Evolutionary conservation across 169 alveolate genomes (phyloP), one percentile per base, ranked within the genome.

Genomic region (Eimeria necatrix): DNA sequence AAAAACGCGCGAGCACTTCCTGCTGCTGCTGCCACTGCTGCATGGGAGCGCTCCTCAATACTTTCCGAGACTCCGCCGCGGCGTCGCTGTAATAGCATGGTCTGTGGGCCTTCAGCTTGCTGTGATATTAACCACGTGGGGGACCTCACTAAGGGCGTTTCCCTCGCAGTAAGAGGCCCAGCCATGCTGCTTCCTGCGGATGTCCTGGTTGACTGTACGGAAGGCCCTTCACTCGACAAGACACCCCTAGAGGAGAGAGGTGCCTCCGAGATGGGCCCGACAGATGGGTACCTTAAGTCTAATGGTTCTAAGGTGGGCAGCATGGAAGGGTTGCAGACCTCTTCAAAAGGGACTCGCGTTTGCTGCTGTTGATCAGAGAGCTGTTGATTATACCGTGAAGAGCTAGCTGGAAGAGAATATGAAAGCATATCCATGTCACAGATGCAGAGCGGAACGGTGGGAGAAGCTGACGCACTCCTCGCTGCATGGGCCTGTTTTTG

Each of bases 131-230:
- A 1, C 68, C 68, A n/a, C 12, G 46, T 1, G 53, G 83, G 83
- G 53, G 83, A 14, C 53, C 52, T n/a, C 83, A 71, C 20, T n/a
- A 48, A n/a, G 83, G 83, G 83, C 83, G 24, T 48, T 8, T 71
- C 83, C 20, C 53, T n/a, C 24, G 87, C 87, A 46, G 87, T 26
- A 16, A 41, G 26, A 41, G 41, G 64, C 46, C 64, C 87, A 5
- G 61, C 64, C 12, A n/a, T 20, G 68, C 68, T 76, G 87, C 87
- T 76, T 18, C 87, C 87, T 10, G 64, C 87, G 20, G 87, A 76
- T 6, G 64, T 24, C 12, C 87, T 46, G 8, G 87, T 76, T 10
- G 87, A 76, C 87, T 46, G 87, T 0, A 46, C 9, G 26, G 87
- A 76, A 41, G 87, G 87, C 32, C 78, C n/a, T n/a, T 10, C 78